A percentile compares a stretch with the other conserved stretches of the same genome.
Evolutionary conservation across 2,329 filamentous ascomycete genomes (phyloP).

Genomic region (Aspergillus sp.): DNA sequence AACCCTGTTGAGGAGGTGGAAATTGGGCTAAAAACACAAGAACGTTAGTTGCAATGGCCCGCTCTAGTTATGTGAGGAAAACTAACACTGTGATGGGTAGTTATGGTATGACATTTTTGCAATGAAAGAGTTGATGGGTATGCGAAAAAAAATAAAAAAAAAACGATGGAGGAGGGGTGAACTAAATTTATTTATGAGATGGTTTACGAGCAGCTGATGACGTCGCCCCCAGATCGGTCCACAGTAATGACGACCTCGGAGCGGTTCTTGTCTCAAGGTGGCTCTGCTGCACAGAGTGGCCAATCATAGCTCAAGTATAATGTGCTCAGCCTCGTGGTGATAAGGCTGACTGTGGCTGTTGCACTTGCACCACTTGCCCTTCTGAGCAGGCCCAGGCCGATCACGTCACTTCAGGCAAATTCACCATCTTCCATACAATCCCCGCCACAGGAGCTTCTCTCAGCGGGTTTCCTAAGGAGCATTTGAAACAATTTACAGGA

Average conservation of each 20-base stretch:
- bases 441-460: not conserved
- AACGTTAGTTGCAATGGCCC: not conserved
- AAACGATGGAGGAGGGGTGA: not conserved
- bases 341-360: not conserved
- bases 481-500: not conserved
- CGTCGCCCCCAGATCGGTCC: not conserved
- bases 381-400: too few species aligned
- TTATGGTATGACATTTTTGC: constrained; percentile 2
- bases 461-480: too few species aligned
- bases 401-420: not conserved
- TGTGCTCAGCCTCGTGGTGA: not conserved
- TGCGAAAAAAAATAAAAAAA: too few species aligned
- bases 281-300: not conserved
- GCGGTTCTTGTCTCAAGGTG: not conserved
- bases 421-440: not conserved
- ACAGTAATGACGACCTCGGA: too few species aligned
- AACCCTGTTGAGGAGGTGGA: not conserved
- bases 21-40: not conserved
- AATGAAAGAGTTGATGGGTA: not conserved
- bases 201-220: not conserved
- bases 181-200: not conserved
- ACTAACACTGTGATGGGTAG: not conserved
- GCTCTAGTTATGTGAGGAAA: not conserved
- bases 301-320: not conserved
- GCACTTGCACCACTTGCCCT: not conserved